Percentiles rank a stretch among this genome's conserved stretches.
Evolutionary conservation across 2,329 filamentous ascomycete genomes (phyloP).

Genomic region (Paecilomyces sp.): DNA sequence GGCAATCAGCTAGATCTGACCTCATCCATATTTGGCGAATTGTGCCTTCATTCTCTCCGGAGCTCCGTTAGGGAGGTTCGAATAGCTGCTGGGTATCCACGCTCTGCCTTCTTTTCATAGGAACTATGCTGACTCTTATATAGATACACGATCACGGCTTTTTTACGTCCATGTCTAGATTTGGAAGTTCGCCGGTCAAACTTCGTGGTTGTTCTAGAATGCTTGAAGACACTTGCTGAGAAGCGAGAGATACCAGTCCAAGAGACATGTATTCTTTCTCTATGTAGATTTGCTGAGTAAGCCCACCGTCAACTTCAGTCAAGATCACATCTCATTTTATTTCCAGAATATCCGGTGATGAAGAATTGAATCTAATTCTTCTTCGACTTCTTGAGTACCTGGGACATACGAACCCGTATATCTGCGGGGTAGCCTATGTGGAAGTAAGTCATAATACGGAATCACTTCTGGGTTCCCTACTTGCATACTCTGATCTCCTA

Average conservation of each 20-base stretch:
- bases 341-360: conserved; percentile 60
- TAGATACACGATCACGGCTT: conserved; percentile 59
- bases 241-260: conserved; percentile 61
- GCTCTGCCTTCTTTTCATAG: conserved; percentile 3
- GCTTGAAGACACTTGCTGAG: conserved; percentile 65
- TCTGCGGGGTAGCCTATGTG: conserved; percentile 75
- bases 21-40: conserved; percentile 63
- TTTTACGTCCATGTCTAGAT: conserved; percentile 49
- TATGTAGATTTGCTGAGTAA: conserved; percentile 73
- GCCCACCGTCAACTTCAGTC: conserved; percentile 11
- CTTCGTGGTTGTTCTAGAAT: conserved; percentile 60
- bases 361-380: conserved; percentile 80
- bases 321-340: conserved; percentile 5
- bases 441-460: conserved; percentile 50
- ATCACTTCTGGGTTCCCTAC: not conserved
- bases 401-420: conserved; percentile 70
- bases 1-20: conserved; percentile 58
- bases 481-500: not conserved
- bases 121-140: conserved; percentile 4
- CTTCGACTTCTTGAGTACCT: conserved; percentile 80
- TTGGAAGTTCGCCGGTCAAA: conserved; percentile 53
- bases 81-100: conserved; percentile 62
- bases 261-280: conserved; percentile 78
- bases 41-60: conserved; percentile 72
- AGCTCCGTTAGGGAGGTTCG: conserved; percentile 82